These are phyloP conservation scores for Brasilioporus rufonigricans DNA, from an alignment of 768 basidiomycete species.

Conservation along the genomic window DNA sequence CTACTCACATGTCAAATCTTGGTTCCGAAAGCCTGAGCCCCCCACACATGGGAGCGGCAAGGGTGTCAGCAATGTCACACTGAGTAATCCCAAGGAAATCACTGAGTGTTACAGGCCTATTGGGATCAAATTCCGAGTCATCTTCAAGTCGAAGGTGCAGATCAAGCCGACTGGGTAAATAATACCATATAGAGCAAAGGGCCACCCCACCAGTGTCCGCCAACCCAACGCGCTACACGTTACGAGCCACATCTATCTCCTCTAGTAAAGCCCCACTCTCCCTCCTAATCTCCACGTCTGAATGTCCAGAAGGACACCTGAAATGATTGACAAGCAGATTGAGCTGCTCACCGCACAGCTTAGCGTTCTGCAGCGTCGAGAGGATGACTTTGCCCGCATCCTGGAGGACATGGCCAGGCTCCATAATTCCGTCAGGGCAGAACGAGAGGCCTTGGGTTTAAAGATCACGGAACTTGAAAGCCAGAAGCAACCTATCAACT, in stretches of 20 bases:
- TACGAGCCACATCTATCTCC: background rate
- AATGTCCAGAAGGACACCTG: constrained; percentile 22
- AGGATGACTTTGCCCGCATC: constrained; percentile 40
- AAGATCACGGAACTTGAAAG: constrained; percentile 36
- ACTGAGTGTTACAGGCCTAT: too few relatives aligned
- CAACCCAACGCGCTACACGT: too few relatives aligned
- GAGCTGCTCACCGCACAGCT: constrained; percentile 39
- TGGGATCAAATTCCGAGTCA: too few relatives aligned
- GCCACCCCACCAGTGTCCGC: background rate
- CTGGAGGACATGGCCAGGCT: constrained; percentile 40
- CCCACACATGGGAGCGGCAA: too few relatives aligned
- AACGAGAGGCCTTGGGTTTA: constrained; percentile 33
- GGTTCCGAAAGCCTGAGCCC: too few relatives aligned
- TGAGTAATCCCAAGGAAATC: too few relatives aligned
- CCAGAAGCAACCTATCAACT: constrained; percentile 45
- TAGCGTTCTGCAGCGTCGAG: constrained; percentile 34
- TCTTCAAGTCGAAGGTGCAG: too few relatives aligned
- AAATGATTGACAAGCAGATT: constrained; percentile 37
- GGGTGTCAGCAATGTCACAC: too few relatives aligned
- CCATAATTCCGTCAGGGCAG: constrained; percentile 34
- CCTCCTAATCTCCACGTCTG: background rate
- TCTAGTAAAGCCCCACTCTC: background rate
- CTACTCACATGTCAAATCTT: too few relatives aligned
- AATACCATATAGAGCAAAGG: background rate
- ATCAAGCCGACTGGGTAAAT: background rate